Evolutionary conservation across 2,329 filamentous ascomycete species (phyloP).

Genomic region (Chrysoporthe austroafricana): DNA sequence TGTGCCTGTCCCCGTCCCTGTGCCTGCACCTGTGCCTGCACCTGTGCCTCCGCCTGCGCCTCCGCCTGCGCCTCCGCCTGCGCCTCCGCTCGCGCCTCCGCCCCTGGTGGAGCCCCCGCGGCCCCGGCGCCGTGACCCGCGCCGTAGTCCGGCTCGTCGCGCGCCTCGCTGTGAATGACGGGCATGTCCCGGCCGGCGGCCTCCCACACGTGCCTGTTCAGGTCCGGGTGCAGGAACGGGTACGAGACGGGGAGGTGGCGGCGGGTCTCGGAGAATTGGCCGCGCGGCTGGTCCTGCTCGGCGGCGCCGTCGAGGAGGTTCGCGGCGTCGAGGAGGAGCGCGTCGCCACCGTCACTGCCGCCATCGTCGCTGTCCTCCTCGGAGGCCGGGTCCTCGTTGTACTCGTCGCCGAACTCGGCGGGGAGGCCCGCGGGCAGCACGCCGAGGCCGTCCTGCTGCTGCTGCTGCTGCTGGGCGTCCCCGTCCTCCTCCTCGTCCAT

Average conservation of each 20-base stretch:
- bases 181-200: conserved; percentile 38
- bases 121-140: too few species aligned
- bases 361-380: conserved; percentile 30
- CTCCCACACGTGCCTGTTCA: conserved; percentile 51
- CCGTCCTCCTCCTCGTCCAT: conserved; percentile 24
- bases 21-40: conserved; percentile 27
- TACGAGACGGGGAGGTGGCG: conserved; percentile 41
- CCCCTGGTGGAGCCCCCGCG: conserved; percentile 9
- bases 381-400: conserved; percentile 29
- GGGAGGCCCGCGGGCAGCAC: conserved; percentile 26
- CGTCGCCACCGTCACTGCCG: conserved; percentile 32
- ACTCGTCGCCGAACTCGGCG: conserved; percentile 31
- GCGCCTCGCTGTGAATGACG: conserved; percentile 20
- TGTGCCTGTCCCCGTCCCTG: too few species aligned
- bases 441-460: conserved; percentile 12
- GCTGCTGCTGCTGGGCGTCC: neutral
- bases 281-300: conserved; percentile 15
- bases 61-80: conserved; percentile 4
- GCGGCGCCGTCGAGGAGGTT: conserved; percentile 15
- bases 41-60: neutral
- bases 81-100: conserved; percentile 39
- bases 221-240: conserved; percentile 44
- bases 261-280: conserved; percentile 40
- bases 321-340: conserved; percentile 28
- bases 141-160: conserved; percentile 33